These are phyloP conservation scores for Saccharomycopsis fermentans DNA, from an alignment of 805 yeast genomes.

Conservation along the genomic window DNA sequence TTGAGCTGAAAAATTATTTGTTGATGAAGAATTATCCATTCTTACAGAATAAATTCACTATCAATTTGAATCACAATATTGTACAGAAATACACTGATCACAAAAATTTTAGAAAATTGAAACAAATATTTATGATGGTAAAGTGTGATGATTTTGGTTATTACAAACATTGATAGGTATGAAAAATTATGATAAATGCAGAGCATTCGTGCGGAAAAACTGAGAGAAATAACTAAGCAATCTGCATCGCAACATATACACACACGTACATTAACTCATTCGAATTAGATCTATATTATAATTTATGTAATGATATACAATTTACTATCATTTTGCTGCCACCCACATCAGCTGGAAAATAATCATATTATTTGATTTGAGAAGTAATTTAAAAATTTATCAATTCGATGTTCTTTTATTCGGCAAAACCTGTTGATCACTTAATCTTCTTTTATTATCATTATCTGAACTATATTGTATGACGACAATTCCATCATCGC, in stretches of 20 bases:
- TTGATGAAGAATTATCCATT: not conserved
- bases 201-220: not conserved
- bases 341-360: too few species aligned
- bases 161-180: too few species aligned
- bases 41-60: not conserved
- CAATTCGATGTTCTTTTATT: not conserved
- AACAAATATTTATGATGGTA: too few species aligned
- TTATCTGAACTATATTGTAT: not conserved
- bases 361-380: too few species aligned
- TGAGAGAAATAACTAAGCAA: not conserved
- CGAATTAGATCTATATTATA: not conserved
- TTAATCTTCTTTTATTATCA: not conserved
- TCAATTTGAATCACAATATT: too few species aligned
- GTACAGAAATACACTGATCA: too few species aligned
- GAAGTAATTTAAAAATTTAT: too few species aligned
- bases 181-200: too few species aligned
- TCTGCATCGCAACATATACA: not conserved
- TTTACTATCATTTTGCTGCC: too few species aligned
- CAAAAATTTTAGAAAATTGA: too few species aligned
- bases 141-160: too few species aligned
- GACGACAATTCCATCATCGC: not conserved
- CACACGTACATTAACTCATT: not conserved
- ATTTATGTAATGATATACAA: too few species aligned
- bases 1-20: not conserved
- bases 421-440: not conserved